Percentiles rank a stretch among this genome's conserved stretches.
These are phyloP conservation scores for Proliferodiscus dingleyae DNA, from an alignment of 2,329 filamentous ascomycete genomes.

Conservation along the genomic window DNA sequence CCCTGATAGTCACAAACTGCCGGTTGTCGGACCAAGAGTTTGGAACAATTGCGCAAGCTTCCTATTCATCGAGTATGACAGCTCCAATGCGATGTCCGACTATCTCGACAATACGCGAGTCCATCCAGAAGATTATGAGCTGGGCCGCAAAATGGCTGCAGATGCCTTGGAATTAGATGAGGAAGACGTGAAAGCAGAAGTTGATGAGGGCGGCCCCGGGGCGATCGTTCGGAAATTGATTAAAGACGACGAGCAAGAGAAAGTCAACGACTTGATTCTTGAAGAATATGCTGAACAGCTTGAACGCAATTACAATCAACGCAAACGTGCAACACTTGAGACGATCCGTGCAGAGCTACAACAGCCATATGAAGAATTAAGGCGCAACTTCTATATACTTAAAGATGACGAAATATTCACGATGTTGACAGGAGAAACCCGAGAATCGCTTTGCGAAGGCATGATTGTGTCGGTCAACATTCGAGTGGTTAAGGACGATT, in stretches of 20 bases:
- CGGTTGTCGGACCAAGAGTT: conserved; percentile 81
- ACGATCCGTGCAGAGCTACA: conserved; percentile 92
- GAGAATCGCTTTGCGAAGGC: conserved; percentile 73
- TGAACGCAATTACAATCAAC: conserved; percentile 86
- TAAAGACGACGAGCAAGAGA: conserved; percentile 86
- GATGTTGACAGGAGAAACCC: conserved; percentile 92
- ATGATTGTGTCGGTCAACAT: conserved; percentile 93
- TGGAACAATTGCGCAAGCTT: conserved; percentile 98
- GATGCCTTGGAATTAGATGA: conserved; percentile 95
- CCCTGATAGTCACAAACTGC: conserved; percentile 69
- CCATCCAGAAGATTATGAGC: conserved; percentile 96
- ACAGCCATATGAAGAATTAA: conserved; percentile 88
- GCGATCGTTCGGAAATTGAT: conserved; percentile 95
- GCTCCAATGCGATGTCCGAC: conserved; percentile 75
- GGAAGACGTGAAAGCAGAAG: conserved; percentile 94
- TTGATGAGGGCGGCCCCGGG: conserved; percentile 80
- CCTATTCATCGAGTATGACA: conserved; percentile 82
- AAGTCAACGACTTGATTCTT: conserved; percentile 91
- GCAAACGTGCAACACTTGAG: conserved; percentile 92
- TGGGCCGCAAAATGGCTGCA: conserved; percentile 96
- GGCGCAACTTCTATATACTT: conserved; percentile 70
- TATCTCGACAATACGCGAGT: conserved; percentile 96
- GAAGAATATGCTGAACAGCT: conserved; percentile 97
- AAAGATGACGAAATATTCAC: conserved; percentile 80
- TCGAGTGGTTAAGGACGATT: conserved; percentile 83